phyloP scores from a whole-genome alignment of 257 asterid genomes.

The Leonotis leonurus region DNA sequence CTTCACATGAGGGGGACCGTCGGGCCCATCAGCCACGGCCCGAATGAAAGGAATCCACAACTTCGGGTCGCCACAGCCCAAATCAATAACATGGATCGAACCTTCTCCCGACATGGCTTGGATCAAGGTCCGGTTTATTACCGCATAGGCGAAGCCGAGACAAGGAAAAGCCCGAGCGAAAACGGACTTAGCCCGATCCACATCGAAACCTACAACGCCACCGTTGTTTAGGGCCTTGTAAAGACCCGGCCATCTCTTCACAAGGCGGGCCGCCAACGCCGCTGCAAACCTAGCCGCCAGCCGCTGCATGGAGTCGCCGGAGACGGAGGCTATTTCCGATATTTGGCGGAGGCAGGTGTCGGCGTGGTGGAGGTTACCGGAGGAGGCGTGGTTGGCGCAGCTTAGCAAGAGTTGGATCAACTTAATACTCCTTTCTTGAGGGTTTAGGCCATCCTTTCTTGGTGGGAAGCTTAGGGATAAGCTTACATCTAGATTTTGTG shows the following conservation, averaged over 20 bases:
- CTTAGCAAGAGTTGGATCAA: slow-evolving; percentile 40
- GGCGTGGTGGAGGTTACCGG: slow-evolving; percentile 47
- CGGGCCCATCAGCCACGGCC: slow-evolving; percentile 20
- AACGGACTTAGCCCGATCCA: slow-evolving; percentile 21
- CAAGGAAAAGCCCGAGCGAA: slow-evolving; percentile 28
- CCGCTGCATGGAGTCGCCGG: slow-evolving; percentile 50
- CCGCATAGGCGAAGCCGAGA: slow-evolving; percentile 28
- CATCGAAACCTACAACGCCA: slow-evolving; percentile 7
- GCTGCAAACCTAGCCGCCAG: slow-evolving; percentile 44
- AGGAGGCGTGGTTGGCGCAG: slow-evolving; percentile 42
- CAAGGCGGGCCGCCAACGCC: slow-evolving; percentile 37
- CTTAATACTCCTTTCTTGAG: slow-evolving; percentile 37
- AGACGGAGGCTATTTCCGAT: slow-evolving; percentile 29
- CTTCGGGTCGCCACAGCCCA: slow-evolving; percentile 35
- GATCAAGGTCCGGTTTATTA: slow-evolving; percentile 25
- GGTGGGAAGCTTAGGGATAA: slow-evolving; percentile 31
- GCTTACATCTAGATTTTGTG: slow-evolving; percentile 32
- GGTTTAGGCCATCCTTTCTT: slow-evolving; percentile 14
- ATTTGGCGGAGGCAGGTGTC: slow-evolving; percentile 41
- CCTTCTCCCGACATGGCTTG: slow-evolving; percentile 26
- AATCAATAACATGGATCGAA: slow-evolving; percentile 36
- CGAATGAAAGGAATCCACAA: slow-evolving; percentile 41
- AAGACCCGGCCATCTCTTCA: slow-evolving; percentile 58
- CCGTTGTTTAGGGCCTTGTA: slow-evolving; percentile 36
- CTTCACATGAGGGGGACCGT: slow-evolving; percentile 36